Base-by-base conservation (phyloP, 2,329 filamentous ascomycete species). In the Coniochaeta sp. region DNA sequence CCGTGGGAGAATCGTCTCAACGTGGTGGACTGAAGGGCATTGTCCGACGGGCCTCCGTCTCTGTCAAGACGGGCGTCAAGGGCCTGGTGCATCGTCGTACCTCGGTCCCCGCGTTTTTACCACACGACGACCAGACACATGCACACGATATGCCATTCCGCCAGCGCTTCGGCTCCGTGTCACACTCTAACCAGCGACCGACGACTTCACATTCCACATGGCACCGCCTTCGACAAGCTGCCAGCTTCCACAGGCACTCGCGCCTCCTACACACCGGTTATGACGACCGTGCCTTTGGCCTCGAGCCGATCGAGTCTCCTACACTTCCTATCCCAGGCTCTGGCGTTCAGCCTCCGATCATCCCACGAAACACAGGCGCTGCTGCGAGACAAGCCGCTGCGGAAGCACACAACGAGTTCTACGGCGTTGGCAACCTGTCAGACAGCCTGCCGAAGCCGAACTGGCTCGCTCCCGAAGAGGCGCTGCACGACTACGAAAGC, bases 311-410 rank as follows among this genome's bases (percentile, higher is more conserved):
- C 53, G 66, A 71, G 49, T 68, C 68, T n/a, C 67, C 68, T 10
- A 62, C 64, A 13, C 61, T 61, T n/a, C 72, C 74, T 0, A 63
- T 78, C 4, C 77, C 78, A 2, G 77, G 76, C 3, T 66, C 72
- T 52, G 73, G 74, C 27, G 69, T 69, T 28, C 78, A 77, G 52
- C 82, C 82, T 4, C 82, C 82, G 0, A 67, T 83, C 53, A 84
- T 86, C 26, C 82, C 82, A 3, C 69, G 69, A 10, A 76, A 82
- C 51, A 78, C 75, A 0, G 82, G 82, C 31, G 78, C 75, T n/a
- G 81, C 80, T 1, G 81, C 81, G 27, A 81, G 83, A 52, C 78
- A 82, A 18, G 69, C 71, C 7, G 77, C 81, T 0, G 81, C 78
- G 3, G 81, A 79, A 10, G 71, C 80, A 52, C 79, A 83, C 58